Conservation (phyloP, 1,284 basidiomycete genomes). For the Pseudozyma flocculosa region DNA sequence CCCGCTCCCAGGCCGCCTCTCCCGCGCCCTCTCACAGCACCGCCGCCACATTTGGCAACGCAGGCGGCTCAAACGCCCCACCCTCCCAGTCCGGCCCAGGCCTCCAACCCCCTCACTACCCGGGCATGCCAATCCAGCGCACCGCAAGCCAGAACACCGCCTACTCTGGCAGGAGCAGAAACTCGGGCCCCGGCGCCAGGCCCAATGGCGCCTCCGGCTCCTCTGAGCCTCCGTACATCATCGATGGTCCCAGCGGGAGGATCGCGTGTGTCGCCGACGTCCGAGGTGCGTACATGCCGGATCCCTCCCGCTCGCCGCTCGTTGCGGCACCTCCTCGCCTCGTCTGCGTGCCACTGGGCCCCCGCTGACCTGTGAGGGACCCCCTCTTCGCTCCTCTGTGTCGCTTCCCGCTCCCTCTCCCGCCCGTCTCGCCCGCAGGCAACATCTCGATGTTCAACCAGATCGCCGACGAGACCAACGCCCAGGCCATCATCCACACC, state of each 20-base stretch:
- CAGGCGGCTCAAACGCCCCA: slow-evolving; percentile 1
- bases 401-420: too few relatives aligned
- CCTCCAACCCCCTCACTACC: slow-evolving; percentile 16
- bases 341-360: too few relatives aligned
- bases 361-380: too few relatives aligned
- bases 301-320: neutral
- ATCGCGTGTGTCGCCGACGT: slow-evolving; percentile 97
- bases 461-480: slow-evolving; percentile 86
- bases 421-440: too few relatives aligned
- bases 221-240: slow-evolving; percentile 37
- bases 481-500: slow-evolving; percentile 81
- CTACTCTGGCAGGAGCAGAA: slow-evolving; percentile 24
- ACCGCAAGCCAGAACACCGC: slow-evolving; percentile 13
- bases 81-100: slow-evolving; percentile 1
- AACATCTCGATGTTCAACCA: slow-evolving; percentile 81
- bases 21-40: slow-evolving; percentile 18
- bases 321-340: neutral
- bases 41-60: slow-evolving; percentile 8
- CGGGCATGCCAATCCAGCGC: slow-evolving; percentile 6
- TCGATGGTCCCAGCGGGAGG: slow-evolving; percentile 65
- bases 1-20: slow-evolving; percentile 15
- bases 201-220: slow-evolving; percentile 6
- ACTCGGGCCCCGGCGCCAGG: slow-evolving; percentile 4
- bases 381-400: neutral
- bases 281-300: slow-evolving; percentile 52